Evolutionary conservation across 2,329 filamentous ascomycete species (phyloP).

Genomic region (Metarhizium robertsii): DNA sequence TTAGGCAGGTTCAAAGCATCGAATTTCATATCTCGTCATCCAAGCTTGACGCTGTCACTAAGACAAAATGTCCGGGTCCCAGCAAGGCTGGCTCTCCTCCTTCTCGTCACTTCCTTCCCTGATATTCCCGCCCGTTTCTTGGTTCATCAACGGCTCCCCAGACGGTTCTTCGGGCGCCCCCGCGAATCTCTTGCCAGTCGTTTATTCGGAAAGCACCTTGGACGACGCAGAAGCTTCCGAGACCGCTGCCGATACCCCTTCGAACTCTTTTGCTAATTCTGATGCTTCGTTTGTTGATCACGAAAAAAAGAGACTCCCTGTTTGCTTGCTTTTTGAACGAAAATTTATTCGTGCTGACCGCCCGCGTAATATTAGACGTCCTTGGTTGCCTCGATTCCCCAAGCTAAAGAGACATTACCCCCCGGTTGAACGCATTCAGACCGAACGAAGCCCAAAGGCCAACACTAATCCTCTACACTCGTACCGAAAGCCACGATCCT

Average conservation of each 20-base stretch:
- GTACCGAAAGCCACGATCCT: not conserved
- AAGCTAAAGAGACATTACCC: not conserved
- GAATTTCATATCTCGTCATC: not conserved
- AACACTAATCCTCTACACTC: not conserved
- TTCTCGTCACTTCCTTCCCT: conserved; percentile 1
- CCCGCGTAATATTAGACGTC: conserved; percentile 3
- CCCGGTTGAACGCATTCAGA: not conserved
- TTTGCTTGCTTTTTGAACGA: not conserved
- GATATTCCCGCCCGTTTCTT: not conserved
- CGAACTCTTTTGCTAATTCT: not conserved
- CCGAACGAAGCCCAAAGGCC: not conserved
- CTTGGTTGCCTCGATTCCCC: conserved; percentile 5
- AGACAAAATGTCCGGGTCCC: not conserved
- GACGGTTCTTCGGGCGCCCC: not conserved
- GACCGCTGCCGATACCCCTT: not conserved
- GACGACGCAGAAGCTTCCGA: no score
- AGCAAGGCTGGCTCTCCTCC: not conserved
- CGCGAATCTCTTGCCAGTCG: not conserved
- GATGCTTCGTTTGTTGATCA: not conserved
- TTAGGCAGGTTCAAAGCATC: not conserved
- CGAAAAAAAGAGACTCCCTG: not conserved
- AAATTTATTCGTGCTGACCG: conserved; percentile 2
- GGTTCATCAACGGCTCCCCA: not conserved
- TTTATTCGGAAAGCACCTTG: no score
- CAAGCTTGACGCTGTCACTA: not conserved